A percentile compares a stretch with the other conserved stretches of the same genome.
These are phyloP conservation scores for Alternaria metachromatica DNA, from an alignment of 2,329 filamentous ascomycete species.

Conservation along the genomic window DNA sequence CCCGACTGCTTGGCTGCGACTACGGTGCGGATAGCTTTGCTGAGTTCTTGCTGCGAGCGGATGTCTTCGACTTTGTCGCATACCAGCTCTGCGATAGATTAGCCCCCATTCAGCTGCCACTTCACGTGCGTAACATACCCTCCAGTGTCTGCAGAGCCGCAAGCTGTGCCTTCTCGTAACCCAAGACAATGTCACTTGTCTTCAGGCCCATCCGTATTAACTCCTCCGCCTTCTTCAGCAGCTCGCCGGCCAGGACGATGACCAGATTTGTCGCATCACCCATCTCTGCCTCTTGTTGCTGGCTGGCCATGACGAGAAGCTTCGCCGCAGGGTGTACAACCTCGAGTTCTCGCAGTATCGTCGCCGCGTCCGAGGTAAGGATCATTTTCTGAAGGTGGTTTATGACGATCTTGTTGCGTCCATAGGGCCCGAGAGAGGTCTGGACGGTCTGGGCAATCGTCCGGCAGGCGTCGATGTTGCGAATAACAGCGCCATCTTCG, in stretches of 20 bases:
- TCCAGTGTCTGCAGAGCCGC: slow-evolving; percentile 86
- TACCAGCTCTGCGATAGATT: slow-evolving; percentile 67
- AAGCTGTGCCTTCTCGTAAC: slow-evolving; percentile 93
- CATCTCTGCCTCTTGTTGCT: slow-evolving; percentile 99
- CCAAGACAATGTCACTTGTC: slow-evolving; percentile 95
- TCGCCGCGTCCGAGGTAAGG: slow-evolving; percentile 95
- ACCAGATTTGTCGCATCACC: slow-evolving; percentile 98
- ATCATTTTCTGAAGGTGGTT: slow-evolving; percentile 99
- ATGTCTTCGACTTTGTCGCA: slow-evolving; percentile 92
- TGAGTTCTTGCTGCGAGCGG: slow-evolving; percentile 79
- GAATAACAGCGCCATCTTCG: slow-evolving; percentile 97
- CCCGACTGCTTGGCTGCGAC: slow-evolving; percentile 97
- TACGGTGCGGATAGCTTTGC: slow-evolving; percentile 94
- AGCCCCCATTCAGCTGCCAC: slow-evolving; percentile 7
- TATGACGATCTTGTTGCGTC: slow-evolving; percentile 99
- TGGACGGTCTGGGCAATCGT: slow-evolving; percentile 95
- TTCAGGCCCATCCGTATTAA: slow-evolving; percentile 95
- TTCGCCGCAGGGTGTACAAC: slow-evolving; percentile 98
- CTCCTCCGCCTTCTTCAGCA: slow-evolving; percentile 97
- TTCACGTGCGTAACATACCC: slow-evolving; percentile 52
- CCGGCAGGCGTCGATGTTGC: slow-evolving; percentile 98
- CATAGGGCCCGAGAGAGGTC: slow-evolving; percentile 95
- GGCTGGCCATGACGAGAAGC: slow-evolving; percentile 96
- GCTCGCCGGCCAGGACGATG: slow-evolving; percentile 91
- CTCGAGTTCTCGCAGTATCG: slow-evolving; percentile 95